phyloP scores from a whole-genome alignment of 176 grass and related monocot species.

The Saccharum officinarum region DNA sequence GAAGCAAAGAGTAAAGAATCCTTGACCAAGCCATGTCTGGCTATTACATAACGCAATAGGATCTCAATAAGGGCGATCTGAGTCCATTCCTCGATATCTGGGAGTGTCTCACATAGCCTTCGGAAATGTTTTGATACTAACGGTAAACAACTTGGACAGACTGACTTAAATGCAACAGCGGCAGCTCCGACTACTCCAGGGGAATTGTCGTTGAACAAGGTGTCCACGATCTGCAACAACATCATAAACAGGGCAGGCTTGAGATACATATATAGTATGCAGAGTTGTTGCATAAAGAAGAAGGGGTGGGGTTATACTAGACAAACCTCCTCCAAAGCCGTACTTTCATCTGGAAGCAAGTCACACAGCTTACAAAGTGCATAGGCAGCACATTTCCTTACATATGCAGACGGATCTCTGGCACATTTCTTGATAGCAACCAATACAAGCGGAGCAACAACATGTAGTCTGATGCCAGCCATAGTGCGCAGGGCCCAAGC shows the following conservation, averaged over 20 bases:
- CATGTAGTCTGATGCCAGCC: constrained; percentile 83
- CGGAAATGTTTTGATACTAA: constrained; percentile 75
- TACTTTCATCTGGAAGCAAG: constrained; percentile 70
- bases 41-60: constrained; percentile 78
- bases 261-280: background rate
- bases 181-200: constrained; percentile 78
- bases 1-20: constrained; percentile 62
- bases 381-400: constrained; percentile 91
- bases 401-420: constrained; percentile 83
- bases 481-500: constrained; percentile 95
- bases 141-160: constrained; percentile 67
- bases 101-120: constrained; percentile 80
- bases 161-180: constrained; percentile 70
- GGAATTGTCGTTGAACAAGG: constrained; percentile 71
- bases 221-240: constrained; percentile 66
- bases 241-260: constrained; percentile 6
- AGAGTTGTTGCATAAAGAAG: background rate
- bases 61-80: constrained; percentile 86
- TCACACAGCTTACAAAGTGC: constrained; percentile 77
- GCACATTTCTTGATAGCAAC: constrained; percentile 73
- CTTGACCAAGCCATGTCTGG: constrained; percentile 88
- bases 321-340: constrained; percentile 67
- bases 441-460: constrained; percentile 79
- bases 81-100: constrained; percentile 93
- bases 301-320: constrained; percentile 4